These are phyloP conservation scores for Talaromyces verruculosus DNA, from an alignment of 2,329 filamentous ascomycete species.

Conservation along the genomic window DNA sequence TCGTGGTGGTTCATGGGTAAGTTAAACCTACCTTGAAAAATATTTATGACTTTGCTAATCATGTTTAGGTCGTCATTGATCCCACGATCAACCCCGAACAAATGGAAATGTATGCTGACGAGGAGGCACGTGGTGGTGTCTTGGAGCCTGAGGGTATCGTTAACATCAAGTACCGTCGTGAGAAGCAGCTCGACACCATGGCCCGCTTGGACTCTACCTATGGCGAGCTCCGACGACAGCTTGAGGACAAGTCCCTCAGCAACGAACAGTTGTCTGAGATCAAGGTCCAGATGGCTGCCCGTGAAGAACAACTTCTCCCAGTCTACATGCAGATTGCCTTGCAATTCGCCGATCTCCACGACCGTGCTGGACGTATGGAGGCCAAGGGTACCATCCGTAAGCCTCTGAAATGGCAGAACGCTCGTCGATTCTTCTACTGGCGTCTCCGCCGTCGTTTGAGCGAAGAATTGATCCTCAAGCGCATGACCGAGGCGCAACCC, in stretches of 20 bases:
- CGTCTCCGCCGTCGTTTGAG: slow-evolving; percentile 93
- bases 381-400: slow-evolving; percentile 93
- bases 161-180: slow-evolving; percentile 96
- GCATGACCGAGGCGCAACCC: slow-evolving; percentile 61
- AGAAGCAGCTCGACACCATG: slow-evolving; percentile 98
- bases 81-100: slow-evolving; percentile 93
- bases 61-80: slow-evolving; percentile 77
- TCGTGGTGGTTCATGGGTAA: slow-evolving; percentile 92
- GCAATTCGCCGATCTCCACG: slow-evolving; percentile 95
- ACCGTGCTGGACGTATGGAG: slow-evolving; percentile 95
- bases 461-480: slow-evolving; percentile 95
- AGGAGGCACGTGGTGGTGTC: slow-evolving; percentile 92
- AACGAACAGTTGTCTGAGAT: slow-evolving; percentile 74
- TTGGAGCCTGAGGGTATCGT: slow-evolving; percentile 97
- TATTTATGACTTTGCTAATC: slow-evolving; percentile 33
- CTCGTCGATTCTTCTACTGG: slow-evolving; percentile 99
- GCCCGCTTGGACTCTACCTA: slow-evolving; percentile 85
- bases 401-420: slow-evolving; percentile 79
- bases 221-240: slow-evolving; percentile 75
- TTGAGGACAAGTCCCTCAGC: slow-evolving; percentile 65
- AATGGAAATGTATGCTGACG: slow-evolving; percentile 99
- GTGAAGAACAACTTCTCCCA: slow-evolving; percentile 85
- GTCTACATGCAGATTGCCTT: slow-evolving; percentile 94
- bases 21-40: slow-evolving; percentile 28
- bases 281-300: slow-evolving; percentile 78